phyloP scores from a whole-genome alignment of 2,329 filamentous ascomycete species.

The Arthroderma sp. region DNA sequence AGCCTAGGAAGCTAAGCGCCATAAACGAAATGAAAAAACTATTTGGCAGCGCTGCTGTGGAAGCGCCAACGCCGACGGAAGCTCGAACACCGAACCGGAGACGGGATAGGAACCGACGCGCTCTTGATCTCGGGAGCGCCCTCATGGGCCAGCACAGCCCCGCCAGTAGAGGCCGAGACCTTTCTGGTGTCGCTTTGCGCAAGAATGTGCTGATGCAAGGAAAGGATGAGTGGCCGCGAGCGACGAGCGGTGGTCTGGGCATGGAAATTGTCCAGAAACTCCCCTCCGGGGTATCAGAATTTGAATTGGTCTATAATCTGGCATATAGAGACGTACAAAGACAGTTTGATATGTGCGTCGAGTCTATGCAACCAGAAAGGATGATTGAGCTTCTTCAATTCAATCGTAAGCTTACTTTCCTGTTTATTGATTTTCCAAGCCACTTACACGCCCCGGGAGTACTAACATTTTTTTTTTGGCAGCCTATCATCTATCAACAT shows the following conservation, averaged over 20 bases:
- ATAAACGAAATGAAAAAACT: constrained; percentile 79
- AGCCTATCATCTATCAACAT: constrained; percentile 82
- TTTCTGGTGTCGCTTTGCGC: constrained; percentile 58
- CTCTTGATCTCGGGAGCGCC: constrained; percentile 40
- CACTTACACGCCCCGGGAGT: background rate
- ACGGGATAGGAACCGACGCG: constrained; percentile 42
- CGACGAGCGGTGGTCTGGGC: constrained; percentile 64
- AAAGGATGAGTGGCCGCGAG: constrained; percentile 74
- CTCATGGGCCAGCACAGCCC: constrained; percentile 40
- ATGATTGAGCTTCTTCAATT: constrained; percentile 62
- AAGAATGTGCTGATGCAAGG: constrained; percentile 77
- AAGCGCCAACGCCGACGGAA: constrained; percentile 42
- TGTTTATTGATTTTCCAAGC: constrained; percentile 16
- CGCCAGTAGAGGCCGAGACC: constrained; percentile 46
- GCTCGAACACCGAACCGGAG: constrained; percentile 32
- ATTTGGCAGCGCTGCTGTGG: constrained; percentile 53
- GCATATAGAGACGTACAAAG: constrained; percentile 62
- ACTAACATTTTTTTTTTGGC: background rate
- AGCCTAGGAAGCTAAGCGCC: constrained; percentile 65
- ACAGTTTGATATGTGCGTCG: constrained; percentile 67
- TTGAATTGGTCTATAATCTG: constrained; percentile 61
- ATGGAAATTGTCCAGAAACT: constrained; percentile 57
- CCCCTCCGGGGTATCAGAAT: constrained; percentile 52
- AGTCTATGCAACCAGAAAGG: constrained; percentile 68
- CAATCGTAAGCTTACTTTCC: constrained; percentile 34